Conservation (phyloP, 495 filamentous ascomycete species). For the Neurospora cerealis region DNA sequence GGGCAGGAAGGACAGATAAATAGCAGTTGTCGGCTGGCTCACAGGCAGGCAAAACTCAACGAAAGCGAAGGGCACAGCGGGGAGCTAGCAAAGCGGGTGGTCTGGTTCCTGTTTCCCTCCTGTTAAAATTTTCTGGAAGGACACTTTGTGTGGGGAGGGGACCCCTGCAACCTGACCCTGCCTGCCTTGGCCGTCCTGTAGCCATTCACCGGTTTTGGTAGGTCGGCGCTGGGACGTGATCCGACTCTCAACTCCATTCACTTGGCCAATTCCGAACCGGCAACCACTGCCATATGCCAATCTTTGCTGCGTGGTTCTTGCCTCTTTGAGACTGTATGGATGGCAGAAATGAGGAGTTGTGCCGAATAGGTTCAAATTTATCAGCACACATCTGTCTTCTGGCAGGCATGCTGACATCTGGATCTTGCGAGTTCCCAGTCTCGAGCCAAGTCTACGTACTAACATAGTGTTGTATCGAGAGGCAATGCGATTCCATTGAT, state of each 20-base stretch:
- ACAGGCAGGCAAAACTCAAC: neutral
- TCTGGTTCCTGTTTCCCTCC: neutral
- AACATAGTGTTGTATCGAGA: neutral
- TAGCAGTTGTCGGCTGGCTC: neutral
- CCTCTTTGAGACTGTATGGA: neutral
- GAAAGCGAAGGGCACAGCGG: neutral
- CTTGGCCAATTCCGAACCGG: neutral
- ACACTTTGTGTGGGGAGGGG: conserved; percentile 16
- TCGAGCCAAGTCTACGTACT: neutral
- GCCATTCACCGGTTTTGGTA: neutral
- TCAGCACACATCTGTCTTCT: neutral
- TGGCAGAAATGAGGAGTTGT: neutral
- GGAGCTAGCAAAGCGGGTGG: neutral
- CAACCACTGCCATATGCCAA: neutral
- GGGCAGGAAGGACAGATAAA: neutral
- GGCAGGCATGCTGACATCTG: neutral
- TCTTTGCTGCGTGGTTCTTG: neutral
- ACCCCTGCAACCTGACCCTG: conserved; percentile 7
- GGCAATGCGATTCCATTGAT: neutral
- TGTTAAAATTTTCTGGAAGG: conserved; percentile 25
- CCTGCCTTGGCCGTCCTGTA: neutral
- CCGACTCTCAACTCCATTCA: neutral
- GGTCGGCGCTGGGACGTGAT: neutral
- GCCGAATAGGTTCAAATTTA: neutral
- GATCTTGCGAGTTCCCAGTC: neutral